Conservation (phyloP, 768 basidiomycete species). For the Agaricus subrufescens region DNA sequence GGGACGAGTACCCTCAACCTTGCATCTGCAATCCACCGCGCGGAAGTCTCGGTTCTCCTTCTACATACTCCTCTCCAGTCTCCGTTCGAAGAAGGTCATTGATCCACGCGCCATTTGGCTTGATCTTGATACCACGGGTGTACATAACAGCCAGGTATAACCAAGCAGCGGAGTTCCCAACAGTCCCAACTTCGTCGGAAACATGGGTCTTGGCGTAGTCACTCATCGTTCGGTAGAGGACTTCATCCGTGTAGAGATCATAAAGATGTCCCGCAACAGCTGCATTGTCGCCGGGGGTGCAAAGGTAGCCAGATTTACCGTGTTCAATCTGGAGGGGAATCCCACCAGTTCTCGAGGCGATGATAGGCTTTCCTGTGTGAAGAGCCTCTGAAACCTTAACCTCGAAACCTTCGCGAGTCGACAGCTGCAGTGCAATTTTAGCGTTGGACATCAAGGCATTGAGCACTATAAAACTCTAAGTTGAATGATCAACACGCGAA, state of each 20-base stretch:
- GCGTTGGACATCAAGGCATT: conserved; percentile 88
- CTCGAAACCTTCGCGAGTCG: conserved; percentile 93
- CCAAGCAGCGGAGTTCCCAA: conserved; percentile 69
- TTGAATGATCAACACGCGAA: conserved; percentile 28
- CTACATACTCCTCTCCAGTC: conserved; percentile 63
- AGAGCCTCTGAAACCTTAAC: conserved; percentile 97
- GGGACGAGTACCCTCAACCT: conserved; percentile 26
- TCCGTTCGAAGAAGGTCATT: conserved; percentile 78
- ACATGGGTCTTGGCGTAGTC: conserved; percentile 71
- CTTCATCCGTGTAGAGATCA: conserved; percentile 74
- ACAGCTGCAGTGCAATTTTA: conserved; percentile 87
- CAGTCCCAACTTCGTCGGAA: conserved; percentile 79
- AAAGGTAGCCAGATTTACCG: conserved; percentile 85
- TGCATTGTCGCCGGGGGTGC: conserved; percentile 69
- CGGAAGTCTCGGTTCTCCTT: conserved; percentile 70
- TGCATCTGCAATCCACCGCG: conserved; percentile 56
- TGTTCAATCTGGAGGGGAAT: conserved; percentile 90
- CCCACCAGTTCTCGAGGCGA: conserved; percentile 84
- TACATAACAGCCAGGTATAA: conserved; percentile 76
- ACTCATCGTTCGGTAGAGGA: conserved; percentile 58
- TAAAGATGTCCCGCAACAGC: conserved; percentile 73
- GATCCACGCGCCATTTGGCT: conserved; percentile 81
- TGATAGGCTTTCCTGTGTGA: conserved; percentile 82
- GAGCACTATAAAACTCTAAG: conserved; percentile 44
- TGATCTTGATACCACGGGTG: conserved; percentile 66